Percentiles rank a stretch among this genome's conserved stretches.
Conservation (phyloP, 129 eudicot species). For the Saposhnikovia divaricata region DNA sequence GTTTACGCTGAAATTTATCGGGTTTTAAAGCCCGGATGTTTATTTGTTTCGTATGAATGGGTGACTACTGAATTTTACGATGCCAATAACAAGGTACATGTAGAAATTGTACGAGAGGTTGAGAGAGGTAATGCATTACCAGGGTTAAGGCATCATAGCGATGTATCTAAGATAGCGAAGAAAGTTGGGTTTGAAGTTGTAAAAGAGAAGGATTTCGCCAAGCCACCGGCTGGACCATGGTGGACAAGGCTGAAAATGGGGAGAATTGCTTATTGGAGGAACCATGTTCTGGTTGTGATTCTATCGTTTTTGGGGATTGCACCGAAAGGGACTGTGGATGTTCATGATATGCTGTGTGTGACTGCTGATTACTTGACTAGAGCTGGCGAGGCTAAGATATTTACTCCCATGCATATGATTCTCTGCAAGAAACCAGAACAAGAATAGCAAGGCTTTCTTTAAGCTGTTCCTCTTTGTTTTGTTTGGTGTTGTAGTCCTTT, state of each 20-base stretch:
- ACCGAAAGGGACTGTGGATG: constrained; percentile 80
- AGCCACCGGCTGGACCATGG: constrained; percentile 84
- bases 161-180: constrained; percentile 55
- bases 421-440: constrained; percentile 73
- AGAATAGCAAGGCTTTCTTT: constrained; percentile 21
- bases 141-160: constrained; percentile 56
- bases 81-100: constrained; percentile 54
- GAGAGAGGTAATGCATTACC: constrained; percentile 93
- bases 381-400: constrained; percentile 82
- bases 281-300: constrained; percentile 61
- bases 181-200: constrained; percentile 88
- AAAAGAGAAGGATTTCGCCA: constrained; percentile 64
- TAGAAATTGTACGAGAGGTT: constrained; percentile 69
- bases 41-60: constrained; percentile 79
- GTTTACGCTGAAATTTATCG: constrained; percentile 74
- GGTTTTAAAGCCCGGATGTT: constrained; percentile 75
- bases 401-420: constrained; percentile 88
- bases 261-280: constrained; percentile 86
- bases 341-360: constrained; percentile 81
- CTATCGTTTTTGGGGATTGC: constrained; percentile 66
- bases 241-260: constrained; percentile 98
- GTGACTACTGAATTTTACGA: constrained; percentile 68
- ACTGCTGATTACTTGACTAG: constrained; percentile 75
- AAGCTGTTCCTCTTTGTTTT: constrained; percentile 3
- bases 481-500: neutral